Conservation (phyloP, 2,329 filamentous ascomycete species). For the Ustilaginoidea virens region DNA sequence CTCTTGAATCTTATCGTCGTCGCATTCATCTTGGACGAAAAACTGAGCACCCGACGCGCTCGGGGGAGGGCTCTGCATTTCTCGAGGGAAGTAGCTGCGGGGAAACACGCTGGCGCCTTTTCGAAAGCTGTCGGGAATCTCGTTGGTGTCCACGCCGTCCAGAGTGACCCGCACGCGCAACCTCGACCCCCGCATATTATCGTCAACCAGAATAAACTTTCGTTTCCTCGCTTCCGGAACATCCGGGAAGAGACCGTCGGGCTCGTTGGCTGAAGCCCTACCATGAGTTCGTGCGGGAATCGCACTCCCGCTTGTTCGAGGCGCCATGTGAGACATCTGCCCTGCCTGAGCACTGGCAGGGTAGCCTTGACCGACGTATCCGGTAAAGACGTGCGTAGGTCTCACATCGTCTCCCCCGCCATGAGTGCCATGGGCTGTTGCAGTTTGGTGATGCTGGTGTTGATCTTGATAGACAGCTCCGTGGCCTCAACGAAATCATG, state of each 20-base stretch:
- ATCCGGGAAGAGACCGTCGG: slow-evolving; percentile 68
- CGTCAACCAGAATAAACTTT: slow-evolving; percentile 94
- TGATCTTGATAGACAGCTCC: slow-evolving; percentile 48
- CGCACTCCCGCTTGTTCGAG: slow-evolving; percentile 16
- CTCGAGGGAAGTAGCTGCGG: slow-evolving; percentile 78
- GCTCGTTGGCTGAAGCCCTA: slow-evolving; percentile 37
- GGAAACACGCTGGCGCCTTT: slow-evolving; percentile 82
- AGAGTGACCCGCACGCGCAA: slow-evolving; percentile 84
- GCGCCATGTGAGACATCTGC: slow-evolving; percentile 47
- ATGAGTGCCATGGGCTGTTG: slow-evolving; percentile 33
- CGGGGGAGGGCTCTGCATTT: slow-evolving; percentile 78
- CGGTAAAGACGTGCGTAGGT: slow-evolving; percentile 58
- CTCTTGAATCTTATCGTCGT: slow-evolving; percentile 37
- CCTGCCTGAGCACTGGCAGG: slow-evolving; percentile 31
- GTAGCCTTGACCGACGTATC: slow-evolving; percentile 48
- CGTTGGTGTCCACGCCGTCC: slow-evolving; percentile 85
- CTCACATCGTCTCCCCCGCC: slow-evolving; percentile 48
- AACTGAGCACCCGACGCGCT: slow-evolving; percentile 61
- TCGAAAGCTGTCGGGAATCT: slow-evolving; percentile 91
- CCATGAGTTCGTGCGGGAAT: slow-evolving; percentile 21
- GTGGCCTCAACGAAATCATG: slow-evolving; percentile 29
- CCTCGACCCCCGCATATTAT: slow-evolving; percentile 63
- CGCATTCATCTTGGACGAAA: slow-evolving; percentile 49
- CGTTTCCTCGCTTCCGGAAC: slow-evolving; percentile 81
- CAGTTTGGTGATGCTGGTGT: slow-evolving; percentile 50